Evolutionary conservation across 2,329 filamentous ascomycete genomes (phyloP), one percentile per base, ranked within the genome.

Genomic region (Lachnellula occidentalis): DNA sequence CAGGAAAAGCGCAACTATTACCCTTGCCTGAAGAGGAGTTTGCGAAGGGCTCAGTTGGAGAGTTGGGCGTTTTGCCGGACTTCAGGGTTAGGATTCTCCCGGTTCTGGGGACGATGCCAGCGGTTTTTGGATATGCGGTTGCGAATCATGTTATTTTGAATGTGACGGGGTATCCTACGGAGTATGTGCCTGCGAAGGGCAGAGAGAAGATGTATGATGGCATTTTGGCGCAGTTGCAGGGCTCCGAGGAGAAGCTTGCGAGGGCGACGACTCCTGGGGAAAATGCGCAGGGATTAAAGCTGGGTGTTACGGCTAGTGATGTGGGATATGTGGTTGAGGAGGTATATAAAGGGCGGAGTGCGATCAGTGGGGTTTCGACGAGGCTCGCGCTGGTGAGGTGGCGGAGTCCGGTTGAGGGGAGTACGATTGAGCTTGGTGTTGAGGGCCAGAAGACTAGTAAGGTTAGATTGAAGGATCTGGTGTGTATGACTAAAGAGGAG

Each of bases 21-120:
- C 94, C 94, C 0, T 77, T 99, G 0, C 78, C 89, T 0, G 91
- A 96, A 57, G 90, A 94, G 48, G 92, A 97, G 69, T 94, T 91
- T 66, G 72, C 82, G 47, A 95, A 94, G 72, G 94, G 94, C 17
- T 78, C 84, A 17, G 90, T 97, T 0, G 86, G 87, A 24, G 92
- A 96, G 61, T 78, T 97, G 0, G 88, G 91, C 43, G 89, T 95
- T 0, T 79, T 99, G 49, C 88, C 92, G 1, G 92, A 96, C 68
- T 99, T 99, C 71, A 81, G 94, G 22, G 90, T 96, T 9, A 81
- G 94, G n/a, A 99, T 99, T 54, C 73, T 99, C 8, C 94, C 94
- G 0, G 94, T 99, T 0, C 75, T 99, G 3, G 94, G 94, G 1
- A 99, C 94, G 0, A 96, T 99, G 92, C 94, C 94, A 0, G 92